Evolutionary conservation across 129 eudicot species (phyloP).

Genomic region (Chrysanthemum seticuspe): DNA sequence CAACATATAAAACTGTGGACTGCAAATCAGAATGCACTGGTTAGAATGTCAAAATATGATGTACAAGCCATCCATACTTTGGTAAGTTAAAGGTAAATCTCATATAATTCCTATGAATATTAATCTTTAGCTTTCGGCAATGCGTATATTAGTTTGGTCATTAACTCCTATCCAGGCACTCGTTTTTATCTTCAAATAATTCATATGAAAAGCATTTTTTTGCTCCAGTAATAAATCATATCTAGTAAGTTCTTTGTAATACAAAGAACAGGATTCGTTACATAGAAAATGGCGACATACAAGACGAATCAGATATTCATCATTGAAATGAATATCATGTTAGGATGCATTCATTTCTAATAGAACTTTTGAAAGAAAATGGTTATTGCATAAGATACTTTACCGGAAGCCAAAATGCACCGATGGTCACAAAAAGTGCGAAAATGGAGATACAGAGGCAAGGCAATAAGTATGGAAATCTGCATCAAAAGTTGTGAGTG

Average conservation of each 20-base stretch:
- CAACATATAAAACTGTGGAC: neutral
- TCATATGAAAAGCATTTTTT: neutral
- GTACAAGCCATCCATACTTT: neutral
- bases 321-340: conserved; percentile 7
- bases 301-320: neutral
- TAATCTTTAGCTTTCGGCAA: neutral
- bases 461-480: conserved; percentile 93
- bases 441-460: conserved; percentile 65
- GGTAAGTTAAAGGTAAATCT: neutral
- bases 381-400: conserved; percentile 21
- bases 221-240: neutral
- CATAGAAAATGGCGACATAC: neutral
- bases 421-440: conserved; percentile 54
- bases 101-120: neutral
- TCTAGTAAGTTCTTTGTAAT: too few relatives aligned
- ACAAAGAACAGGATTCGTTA: too few relatives aligned
- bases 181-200: neutral
- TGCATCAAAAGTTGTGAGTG: conserved; percentile 35
- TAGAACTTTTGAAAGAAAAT: neutral
- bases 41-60: neutral
- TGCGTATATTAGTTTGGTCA: neutral
- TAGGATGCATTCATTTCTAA: conserved; percentile 3
- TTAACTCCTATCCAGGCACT: neutral
- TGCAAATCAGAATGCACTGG: neutral
- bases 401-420: conserved; percentile 80